Conservation (phyloP, 1,139 yeast genomes). For the Pichia terricola region DNA sequence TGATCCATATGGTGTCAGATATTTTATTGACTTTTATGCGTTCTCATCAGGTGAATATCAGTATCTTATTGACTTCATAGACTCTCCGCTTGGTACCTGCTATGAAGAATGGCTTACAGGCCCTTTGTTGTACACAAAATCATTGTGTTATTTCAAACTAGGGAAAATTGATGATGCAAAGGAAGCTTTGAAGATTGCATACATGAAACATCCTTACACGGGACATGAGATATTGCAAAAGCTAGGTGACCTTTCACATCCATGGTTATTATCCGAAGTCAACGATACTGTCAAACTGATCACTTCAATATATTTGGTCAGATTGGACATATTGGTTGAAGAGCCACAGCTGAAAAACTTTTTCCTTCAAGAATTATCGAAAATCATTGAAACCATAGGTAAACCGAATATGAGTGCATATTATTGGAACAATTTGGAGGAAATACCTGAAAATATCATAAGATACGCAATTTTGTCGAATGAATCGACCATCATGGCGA, state of each 20-base stretch:
- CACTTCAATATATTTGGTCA: constrained; percentile 43
- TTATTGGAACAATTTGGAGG: constrained; percentile 15
- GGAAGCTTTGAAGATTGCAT: constrained; percentile 40
- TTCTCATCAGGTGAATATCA: constrained; percentile 56
- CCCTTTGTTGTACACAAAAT: constrained; percentile 59
- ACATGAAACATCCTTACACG: constrained; percentile 48
- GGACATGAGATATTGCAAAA: constrained; percentile 42
- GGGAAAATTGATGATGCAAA: constrained; percentile 37
- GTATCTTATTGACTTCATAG: constrained; percentile 46
- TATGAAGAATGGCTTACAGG: constrained; percentile 67
- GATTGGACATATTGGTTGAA: constrained; percentile 44
- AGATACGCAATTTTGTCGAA: constrained; percentile 64
- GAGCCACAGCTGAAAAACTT: constrained; percentile 36
- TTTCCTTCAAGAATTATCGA: constrained; percentile 35
- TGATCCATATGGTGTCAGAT: constrained; percentile 79
- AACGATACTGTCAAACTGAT: constrained; percentile 26
- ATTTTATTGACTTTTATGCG: constrained; percentile 74
- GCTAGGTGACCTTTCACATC: constrained; percentile 20
- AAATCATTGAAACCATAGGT: constrained; percentile 25
- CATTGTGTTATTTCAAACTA: constrained; percentile 43
- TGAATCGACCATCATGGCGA: constrained; percentile 61
- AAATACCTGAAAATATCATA: constrained; percentile 49
- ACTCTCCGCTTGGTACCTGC: constrained; percentile 46
- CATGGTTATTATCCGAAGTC: constrained; percentile 15
- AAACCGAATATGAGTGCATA: constrained; percentile 13